A percentile compares a stretch with the other conserved stretches of the same genome.
phyloP scores from a whole-genome alignment of 2,329 filamentous ascomycete species.

The Cadophora malorum region DNA sequence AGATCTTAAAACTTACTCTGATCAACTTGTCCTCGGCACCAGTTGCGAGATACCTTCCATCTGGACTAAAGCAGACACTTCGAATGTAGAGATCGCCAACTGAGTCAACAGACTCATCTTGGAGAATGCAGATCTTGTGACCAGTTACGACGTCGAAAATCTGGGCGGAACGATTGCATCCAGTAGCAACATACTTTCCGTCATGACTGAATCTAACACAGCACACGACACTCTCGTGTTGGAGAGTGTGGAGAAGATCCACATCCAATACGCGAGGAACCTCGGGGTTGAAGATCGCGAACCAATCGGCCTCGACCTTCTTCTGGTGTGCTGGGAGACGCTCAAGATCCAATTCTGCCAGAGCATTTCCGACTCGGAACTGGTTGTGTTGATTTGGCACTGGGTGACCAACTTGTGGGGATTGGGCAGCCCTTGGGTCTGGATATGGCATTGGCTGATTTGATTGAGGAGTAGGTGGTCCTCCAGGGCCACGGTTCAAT shows the following conservation, averaged over 20 bases:
- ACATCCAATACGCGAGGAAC: slow-evolving; percentile 91
- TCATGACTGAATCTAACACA: slow-evolving; percentile 97
- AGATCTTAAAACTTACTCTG: slow-evolving; percentile 65
- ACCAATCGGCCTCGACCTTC: slow-evolving; percentile 91
- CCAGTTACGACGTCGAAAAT: slow-evolving; percentile 94
- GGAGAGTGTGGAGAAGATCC: slow-evolving; percentile 89
- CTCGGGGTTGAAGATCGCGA: slow-evolving; percentile 93
- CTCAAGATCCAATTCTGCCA: slow-evolving; percentile 88
- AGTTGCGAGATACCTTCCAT: slow-evolving; percentile 91
- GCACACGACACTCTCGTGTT: slow-evolving; percentile 96
- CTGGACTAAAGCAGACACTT: slow-evolving; percentile 98
- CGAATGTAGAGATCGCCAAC: slow-evolving; percentile 95
- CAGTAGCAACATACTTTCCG: slow-evolving; percentile 93
- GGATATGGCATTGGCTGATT: slow-evolving; percentile 87
- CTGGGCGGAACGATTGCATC: slow-evolving; percentile 98
- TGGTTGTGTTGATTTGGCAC: slow-evolving; percentile 66
- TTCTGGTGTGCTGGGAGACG: slow-evolving; percentile 85
- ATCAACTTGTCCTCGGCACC: slow-evolving; percentile 98
- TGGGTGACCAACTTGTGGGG: slow-evolving; percentile 86
- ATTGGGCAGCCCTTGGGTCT: slow-evolving; percentile 70
- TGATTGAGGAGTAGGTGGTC: slow-evolving; percentile 90
- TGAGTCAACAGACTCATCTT: slow-evolving; percentile 86
- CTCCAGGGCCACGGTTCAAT: slow-evolving; percentile 68
- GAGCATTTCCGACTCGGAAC: slow-evolving; percentile 68
- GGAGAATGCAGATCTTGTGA: slow-evolving; percentile 85